Evolutionary conservation across 192 early-diverging fungal species (phyloP).

Genomic region (Umbelopsis vinacea): DNA sequence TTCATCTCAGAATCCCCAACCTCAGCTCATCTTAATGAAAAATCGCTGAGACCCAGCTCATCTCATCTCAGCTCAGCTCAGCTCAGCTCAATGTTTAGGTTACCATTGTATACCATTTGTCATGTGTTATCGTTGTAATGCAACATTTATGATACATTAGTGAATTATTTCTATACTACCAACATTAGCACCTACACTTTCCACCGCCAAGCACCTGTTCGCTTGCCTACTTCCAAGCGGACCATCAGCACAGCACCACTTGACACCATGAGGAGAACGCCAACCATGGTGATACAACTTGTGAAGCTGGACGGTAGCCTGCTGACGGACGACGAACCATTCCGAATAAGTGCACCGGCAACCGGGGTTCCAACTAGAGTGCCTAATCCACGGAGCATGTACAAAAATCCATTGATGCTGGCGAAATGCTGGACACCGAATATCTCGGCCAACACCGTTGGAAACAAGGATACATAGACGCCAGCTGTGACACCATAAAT

Average conservation of each 20-base stretch:
- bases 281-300: conserved; percentile 17
- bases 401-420: conserved; percentile 54
- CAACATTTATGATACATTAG: no score
- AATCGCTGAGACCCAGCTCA: no score
- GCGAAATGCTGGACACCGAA: conserved; percentile 57
- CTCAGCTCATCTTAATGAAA: no score
- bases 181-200: neutral
- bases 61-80: no score
- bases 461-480: conserved; percentile 49
- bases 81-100: no score
- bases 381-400: conserved; percentile 48
- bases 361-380: conserved; percentile 50
- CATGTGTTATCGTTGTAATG: no score
- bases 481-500: conserved; percentile 53
- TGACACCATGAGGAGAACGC: neutral
- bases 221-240: neutral
- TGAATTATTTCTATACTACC: no score
- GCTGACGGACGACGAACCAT: neutral
- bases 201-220: conserved; percentile 1
- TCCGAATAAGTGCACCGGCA: conserved; percentile 45
- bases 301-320: conserved; percentile 14
- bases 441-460: conserved; percentile 49
- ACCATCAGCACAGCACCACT: neutral
- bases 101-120: no score
- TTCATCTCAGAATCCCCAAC: no score